phyloP scores from a whole-genome alignment of 2,329 filamentous ascomycete genomes.

The Xylaria sp. region DNA sequence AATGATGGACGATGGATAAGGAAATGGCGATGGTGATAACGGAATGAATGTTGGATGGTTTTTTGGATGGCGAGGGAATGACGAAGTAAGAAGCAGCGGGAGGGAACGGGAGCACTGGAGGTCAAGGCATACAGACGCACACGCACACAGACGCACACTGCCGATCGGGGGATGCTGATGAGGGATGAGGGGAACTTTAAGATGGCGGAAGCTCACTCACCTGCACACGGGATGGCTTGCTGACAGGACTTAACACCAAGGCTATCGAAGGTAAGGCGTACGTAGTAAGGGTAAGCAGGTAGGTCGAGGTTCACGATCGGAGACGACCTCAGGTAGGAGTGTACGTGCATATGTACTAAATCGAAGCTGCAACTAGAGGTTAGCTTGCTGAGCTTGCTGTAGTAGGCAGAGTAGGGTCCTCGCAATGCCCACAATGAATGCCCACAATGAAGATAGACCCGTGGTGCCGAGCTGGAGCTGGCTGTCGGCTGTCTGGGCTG shows the following conservation, averaged over 20 bases:
- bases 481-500: background rate
- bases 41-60: conserved; percentile 1
- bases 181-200: background rate
- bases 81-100: conserved; percentile 18
- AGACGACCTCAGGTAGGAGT: background rate
- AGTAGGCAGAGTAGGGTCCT: conserved; percentile 25
- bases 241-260: too few relatives aligned
- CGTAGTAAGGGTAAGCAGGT: background rate
- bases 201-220: background rate
- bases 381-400: too few relatives aligned
- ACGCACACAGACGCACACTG: background rate
- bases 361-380: conserved; percentile 21
- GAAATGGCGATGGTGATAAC: conserved; percentile 4
- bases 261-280: too few relatives aligned
- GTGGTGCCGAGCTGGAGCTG: too few relatives aligned
- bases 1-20: background rate
- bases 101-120: background rate
- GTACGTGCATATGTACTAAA: conserved; percentile 5
- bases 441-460: too few relatives aligned
- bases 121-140: background rate
- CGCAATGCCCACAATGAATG: conserved; percentile 9
- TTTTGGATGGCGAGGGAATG: conserved; percentile 15
- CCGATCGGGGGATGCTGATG: background rate
- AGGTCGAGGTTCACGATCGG: background rate
- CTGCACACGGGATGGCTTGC: too few relatives aligned